Evolutionary conservation across 495 filamentous ascomycete genomes (phyloP), one percentile per base, ranked within the genome.

Genomic region (Clavariopsis aquatica): DNA sequence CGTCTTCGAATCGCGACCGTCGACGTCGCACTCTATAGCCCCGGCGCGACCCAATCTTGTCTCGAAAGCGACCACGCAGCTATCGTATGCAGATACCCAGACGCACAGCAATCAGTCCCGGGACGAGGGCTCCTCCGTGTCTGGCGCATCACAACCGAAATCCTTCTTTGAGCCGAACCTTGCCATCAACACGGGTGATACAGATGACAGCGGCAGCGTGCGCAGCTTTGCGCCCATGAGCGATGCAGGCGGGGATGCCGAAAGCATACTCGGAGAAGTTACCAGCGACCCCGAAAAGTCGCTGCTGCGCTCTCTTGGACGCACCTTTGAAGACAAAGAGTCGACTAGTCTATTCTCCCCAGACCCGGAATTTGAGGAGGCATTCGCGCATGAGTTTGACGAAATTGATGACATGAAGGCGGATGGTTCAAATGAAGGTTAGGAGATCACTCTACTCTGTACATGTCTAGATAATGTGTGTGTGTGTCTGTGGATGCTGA

Each of bases 201-300:
- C 78, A n/a, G 88, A 87, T 49, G 95, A 98, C 66, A 85, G 84
- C 10, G 85, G 87, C 63, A 98, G 95, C 72, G 79, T 98, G 43
- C 84, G 84, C 75, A 97, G 92, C 79, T 87, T 86, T 73, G 83
- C 88, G 10, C 91, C 89, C 10, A 92, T 91, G 7, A 64, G 89
- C 19, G 89, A 88, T 26, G 79, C 83, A 10, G 84, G 86, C 6
- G 38, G 38, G 15, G 91, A 95, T 65, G 79, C 89, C 23, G 93
- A 94, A 63, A 93, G 92, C 68, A 77, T 97, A 41, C 82, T 98
- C 27, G 86, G 88, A 12, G 91, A 91, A 38, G 82, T 86, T 0
- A 66, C 85, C 12, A 80, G 77, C 59, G 71, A 69, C 17, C 73
- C 71, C n/a, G 83, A 81, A 53, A 85, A 80, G 69, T 78, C 84